Base-by-base conservation (phyloP, 331 rosid genomes). In the Acacia pycnantha region DNA sequence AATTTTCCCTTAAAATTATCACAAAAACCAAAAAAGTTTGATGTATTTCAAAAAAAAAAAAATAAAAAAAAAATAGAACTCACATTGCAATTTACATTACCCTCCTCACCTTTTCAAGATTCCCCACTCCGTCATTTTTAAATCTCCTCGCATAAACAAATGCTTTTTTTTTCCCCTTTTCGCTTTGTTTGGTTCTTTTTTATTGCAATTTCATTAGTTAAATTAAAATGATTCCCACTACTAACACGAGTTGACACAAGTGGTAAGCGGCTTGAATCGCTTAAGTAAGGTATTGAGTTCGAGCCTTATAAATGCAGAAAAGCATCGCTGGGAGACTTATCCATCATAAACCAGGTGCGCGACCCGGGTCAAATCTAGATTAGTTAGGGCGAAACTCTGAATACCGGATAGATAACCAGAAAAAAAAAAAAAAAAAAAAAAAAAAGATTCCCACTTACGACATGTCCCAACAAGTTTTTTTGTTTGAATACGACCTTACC, bases 1-100 rank as follows among this genome's bases (percentile, higher is more conserved):
- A n/a, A n/a, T n/a, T n/a, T n/a, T n/a, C n/a, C n/a, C n/a, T n/a
- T 26, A 1, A 59, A 83, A 71, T 59, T 62, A 77, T 82, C 44
- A 76, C 44, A 22, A 1, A 51, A 62, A 10, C 10, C n/a, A n/a
- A n/a, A n/a, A n/a, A n/a, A n/a, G n/a, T n/a, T n/a, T n/a, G n/a
- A n/a, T n/a, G n/a, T n/a, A n/a, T n/a, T n/a, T n/a, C n/a, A n/a
- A n/a, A n/a, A n/a, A n/a, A n/a, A n/a, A n/a, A n/a, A n/a, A n/a
- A n/a, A n/a, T n/a, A n/a, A n/a, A 14, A 26, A 37, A 37, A 37
- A 37, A 37, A 37, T 0, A 4, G 9, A 22, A 54, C 50, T 37
- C 19, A 50, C 47, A 74, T 35, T 15, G 31, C 70, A n/a, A 74
- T 37, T 24, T 15, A 43, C 61, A 2, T 58, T 58, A 10, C 15